Conservation (phyloP, 352 stramenopile species). For the Phytophthora kernoviae region DNA sequence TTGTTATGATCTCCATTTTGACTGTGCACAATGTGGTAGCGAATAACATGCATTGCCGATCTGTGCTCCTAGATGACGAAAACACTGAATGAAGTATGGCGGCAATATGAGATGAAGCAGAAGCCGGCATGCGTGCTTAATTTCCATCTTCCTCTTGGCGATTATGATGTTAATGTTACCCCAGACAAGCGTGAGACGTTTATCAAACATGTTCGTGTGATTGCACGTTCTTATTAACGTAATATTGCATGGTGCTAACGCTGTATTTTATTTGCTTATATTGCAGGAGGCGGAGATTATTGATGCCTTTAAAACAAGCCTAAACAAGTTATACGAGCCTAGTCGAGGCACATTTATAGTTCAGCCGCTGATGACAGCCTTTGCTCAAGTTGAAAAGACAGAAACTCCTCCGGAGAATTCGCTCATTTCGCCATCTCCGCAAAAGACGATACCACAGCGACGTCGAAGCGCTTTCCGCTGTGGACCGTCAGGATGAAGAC, state of each 20-base stretch:
- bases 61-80: conserved; percentile 55
- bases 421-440: background rate
- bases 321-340: conserved; percentile 71
- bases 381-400: conserved; percentile 27
- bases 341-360: conserved; percentile 64
- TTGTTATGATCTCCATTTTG: background rate
- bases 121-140: conserved; percentile 95
- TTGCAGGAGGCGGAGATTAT: conserved; percentile 61
- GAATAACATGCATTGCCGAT: conserved; percentile 1
- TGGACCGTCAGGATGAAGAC: conserved; percentile 5
- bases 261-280: background rate
- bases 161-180: conserved; percentile 97
- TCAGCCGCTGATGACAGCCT: conserved; percentile 58
- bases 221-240: background rate
- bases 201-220: conserved; percentile 57
- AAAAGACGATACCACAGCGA: conserved; percentile 1
- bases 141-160: conserved; percentile 85
- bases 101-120: conserved; percentile 89
- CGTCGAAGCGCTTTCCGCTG: conserved; percentile 1
- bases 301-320: conserved; percentile 57
- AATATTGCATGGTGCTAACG: background rate
- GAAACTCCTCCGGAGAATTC: conserved; percentile 13
- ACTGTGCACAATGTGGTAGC: background rate
- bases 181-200: conserved; percentile 97
- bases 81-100: conserved; percentile 92